A percentile compares a stretch with the other conserved stretches of the same genome.
Evolutionary conservation across 2,329 filamentous ascomycete species (phyloP).

Genomic region (Trichoderma lentiforme): DNA sequence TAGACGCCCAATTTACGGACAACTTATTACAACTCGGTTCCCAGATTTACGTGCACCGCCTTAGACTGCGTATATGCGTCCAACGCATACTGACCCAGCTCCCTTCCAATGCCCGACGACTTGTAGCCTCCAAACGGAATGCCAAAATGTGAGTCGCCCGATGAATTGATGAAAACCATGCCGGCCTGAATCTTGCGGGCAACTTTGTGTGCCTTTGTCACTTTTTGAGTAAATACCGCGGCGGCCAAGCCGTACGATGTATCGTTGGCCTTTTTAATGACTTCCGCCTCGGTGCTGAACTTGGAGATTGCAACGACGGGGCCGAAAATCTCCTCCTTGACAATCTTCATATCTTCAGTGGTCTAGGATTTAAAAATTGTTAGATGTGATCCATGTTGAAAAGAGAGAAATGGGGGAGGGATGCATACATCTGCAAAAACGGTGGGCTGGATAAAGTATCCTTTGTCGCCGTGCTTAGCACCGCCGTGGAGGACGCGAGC

Average conservation of each 20-base stretch:
- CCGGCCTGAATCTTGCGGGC: conserved; percentile 57
- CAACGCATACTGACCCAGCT: conserved; percentile 32
- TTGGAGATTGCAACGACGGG: conserved; percentile 40
- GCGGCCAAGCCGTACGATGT: conserved; percentile 37
- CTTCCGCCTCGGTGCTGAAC: conserved; percentile 52
- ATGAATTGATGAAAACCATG: conserved; percentile 61
- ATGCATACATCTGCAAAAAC: conserved; percentile 55
- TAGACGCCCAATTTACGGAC: neutral
- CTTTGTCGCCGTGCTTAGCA: conserved; percentile 41
- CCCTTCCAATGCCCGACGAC: conserved; percentile 32
- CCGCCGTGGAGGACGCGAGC: conserved; percentile 68
- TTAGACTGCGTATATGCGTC: conserved; percentile 32
- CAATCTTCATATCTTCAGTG: conserved; percentile 22
- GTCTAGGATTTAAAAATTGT: neutral
- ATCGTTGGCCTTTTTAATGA: conserved; percentile 49
- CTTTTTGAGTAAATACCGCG: conserved; percentile 29
- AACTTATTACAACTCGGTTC: neutral
- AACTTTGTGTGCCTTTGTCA: conserved; percentile 38
- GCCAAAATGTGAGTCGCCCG: conserved; percentile 27
- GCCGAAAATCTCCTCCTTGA: conserved; percentile 29
- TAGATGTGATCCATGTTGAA: neutral
- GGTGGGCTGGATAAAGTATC: conserved; percentile 68
- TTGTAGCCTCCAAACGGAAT: conserved; percentile 36
- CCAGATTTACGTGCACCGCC: conserved; percentile 20
- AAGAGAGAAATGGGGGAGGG: too few relatives aligned